These are phyloP conservation scores for Bacidia gigantensis DNA, from an alignment of 495 filamentous ascomycete genomes.

Conservation along the genomic window DNA sequence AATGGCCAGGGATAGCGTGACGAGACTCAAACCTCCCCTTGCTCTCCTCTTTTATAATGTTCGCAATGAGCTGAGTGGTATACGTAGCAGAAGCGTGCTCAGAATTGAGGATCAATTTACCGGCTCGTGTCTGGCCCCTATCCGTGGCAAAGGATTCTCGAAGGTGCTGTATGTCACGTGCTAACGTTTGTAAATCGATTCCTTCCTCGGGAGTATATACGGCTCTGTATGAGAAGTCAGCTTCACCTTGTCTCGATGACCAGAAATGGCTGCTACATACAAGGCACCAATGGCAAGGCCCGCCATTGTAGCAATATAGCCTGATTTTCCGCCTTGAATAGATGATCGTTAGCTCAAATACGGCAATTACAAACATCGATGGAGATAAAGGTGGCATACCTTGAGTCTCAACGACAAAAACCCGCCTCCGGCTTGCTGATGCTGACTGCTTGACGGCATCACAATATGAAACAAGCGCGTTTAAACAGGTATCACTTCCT, in stretches of 20 bases:
- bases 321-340: constrained; percentile 78
- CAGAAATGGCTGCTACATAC: too few species aligned
- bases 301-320: constrained; percentile 84
- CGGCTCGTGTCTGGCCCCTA: constrained; percentile 77
- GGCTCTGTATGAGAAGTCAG: too few species aligned
- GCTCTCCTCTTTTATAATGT: constrained; percentile 91
- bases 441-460: constrained; percentile 96
- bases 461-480: constrained; percentile 91
- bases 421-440: constrained; percentile 76
- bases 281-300: constrained; percentile 79
- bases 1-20: constrained; percentile 86
- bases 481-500: constrained; percentile 92
- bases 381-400: too few species aligned
- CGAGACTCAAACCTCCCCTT: constrained; percentile 87
- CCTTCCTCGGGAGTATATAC: constrained; percentile 98
- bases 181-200: constrained; percentile 84
- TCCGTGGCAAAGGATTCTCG: constrained; percentile 75
- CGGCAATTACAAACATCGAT: too few species aligned
- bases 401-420: constrained; percentile 97
- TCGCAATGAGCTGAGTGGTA: constrained; percentile 80
- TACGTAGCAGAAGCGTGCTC: constrained; percentile 85
- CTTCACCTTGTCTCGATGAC: too few species aligned
- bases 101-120: constrained; percentile 87
- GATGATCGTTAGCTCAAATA: too few species aligned
- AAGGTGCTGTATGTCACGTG: constrained; percentile 78